Evolutionary conservation across 2,329 filamentous ascomycete species (phyloP).

Genomic region (Geosmithia morbida): DNA sequence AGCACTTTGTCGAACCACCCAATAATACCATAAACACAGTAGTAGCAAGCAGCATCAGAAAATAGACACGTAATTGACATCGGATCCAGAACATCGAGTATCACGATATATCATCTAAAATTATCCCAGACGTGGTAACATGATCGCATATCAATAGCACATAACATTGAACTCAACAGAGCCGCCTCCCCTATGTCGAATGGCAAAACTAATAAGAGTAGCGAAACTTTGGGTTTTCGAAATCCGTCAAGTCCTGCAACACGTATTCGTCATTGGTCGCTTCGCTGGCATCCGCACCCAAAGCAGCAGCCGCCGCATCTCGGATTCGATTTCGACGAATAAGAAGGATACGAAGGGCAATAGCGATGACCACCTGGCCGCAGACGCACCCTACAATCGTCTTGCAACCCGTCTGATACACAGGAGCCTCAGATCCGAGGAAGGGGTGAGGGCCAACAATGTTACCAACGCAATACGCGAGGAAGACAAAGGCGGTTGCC

Average conservation of each 20-base stretch:
- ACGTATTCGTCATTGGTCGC: neutral
- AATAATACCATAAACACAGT: no score
- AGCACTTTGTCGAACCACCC: no score
- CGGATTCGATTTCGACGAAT: conserved; percentile 21
- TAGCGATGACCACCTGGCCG: conserved; percentile 21
- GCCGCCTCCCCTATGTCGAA: neutral
- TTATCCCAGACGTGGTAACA: no score
- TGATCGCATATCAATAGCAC: neutral
- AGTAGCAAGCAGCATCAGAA: no score
- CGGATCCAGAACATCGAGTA: no score
- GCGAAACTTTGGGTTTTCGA: conserved; percentile 10
- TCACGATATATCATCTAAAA: no score
- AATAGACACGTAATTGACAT: no score
- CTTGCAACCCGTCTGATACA: conserved; percentile 33
- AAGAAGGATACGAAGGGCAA: conserved; percentile 18
- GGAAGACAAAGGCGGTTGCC: conserved; percentile 24
- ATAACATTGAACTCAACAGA: neutral
- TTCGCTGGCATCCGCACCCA: neutral
- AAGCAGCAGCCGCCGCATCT: conserved; percentile 8
- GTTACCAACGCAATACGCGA: conserved; percentile 26
- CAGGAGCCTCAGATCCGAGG: conserved; percentile 22
- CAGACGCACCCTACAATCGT: conserved; percentile 28
- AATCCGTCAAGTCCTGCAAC: conserved; percentile 16
- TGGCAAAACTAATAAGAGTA: conserved; percentile 3
- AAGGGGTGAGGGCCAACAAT: conserved; percentile 30